phyloP scores from a whole-genome alignment of 495 filamentous ascomycete genomes.

The Hypomontagnella submonticulosa region DNA sequence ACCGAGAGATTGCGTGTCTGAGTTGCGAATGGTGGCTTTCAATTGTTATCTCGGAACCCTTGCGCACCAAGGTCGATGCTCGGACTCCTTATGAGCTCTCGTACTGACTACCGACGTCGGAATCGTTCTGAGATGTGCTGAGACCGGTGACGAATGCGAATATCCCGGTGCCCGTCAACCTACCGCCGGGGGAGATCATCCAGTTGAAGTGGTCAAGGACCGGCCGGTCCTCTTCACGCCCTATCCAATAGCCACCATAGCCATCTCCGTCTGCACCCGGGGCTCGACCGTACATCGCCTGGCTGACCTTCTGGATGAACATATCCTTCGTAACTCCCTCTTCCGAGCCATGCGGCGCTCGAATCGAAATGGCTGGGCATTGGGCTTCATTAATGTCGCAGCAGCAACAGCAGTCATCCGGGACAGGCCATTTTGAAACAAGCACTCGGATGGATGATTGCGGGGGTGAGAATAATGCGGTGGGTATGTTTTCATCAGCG shows the following conservation, averaged over 20 bases:
- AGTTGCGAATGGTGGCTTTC: too few relatives aligned
- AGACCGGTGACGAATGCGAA: too few relatives aligned
- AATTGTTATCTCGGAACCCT: too few relatives aligned
- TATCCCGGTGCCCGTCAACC: too few relatives aligned
- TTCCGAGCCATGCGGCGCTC: neutral
- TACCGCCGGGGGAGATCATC: too few relatives aligned
- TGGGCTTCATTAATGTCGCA: slow-evolving; percentile 2
- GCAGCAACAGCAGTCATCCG: slow-evolving; percentile 3
- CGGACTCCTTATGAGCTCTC: too few relatives aligned
- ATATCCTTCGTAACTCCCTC: slow-evolving; percentile 18
- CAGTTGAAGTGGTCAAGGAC: slow-evolving; percentile 1
- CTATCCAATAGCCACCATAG: slow-evolving; percentile 1
- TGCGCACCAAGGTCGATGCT: too few relatives aligned
- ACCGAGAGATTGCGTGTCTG: too few relatives aligned
- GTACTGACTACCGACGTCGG: neutral
- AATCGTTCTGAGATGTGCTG: neutral
- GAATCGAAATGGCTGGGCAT: slow-evolving; percentile 5
- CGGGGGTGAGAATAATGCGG: slow-evolving; percentile 9
- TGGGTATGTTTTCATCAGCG: slow-evolving; percentile 7
- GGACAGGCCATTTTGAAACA: neutral
- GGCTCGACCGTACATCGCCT: slow-evolving; percentile 9
- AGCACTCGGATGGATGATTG: slow-evolving; percentile 9
- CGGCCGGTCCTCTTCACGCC: slow-evolving; percentile 11
- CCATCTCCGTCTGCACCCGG: neutral
- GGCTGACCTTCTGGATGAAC: slow-evolving; percentile 16